These are phyloP conservation scores for Trichocladium antarcticum DNA, from an alignment of 495 filamentous ascomycete species.

Conservation along the genomic window DNA sequence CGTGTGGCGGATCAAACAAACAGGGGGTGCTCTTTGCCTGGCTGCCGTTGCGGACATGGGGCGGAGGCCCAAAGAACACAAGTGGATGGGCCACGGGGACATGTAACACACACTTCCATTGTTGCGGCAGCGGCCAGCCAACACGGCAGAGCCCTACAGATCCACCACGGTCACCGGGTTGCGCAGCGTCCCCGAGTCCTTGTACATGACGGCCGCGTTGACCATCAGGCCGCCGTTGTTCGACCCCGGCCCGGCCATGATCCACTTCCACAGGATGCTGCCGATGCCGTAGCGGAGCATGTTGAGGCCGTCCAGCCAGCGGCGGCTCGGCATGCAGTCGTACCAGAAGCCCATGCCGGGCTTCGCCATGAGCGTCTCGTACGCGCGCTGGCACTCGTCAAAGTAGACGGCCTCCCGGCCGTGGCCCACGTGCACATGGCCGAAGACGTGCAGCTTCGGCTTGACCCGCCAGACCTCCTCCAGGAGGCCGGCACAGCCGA, in stretches of 20 bases:
- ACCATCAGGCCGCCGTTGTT: slow-evolving; percentile 55
- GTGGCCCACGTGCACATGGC: slow-evolving; percentile 69
- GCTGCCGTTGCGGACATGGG: too few species aligned
- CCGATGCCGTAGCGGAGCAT: slow-evolving; percentile 52
- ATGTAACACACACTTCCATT: too few species aligned
- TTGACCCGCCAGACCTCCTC: slow-evolving; percentile 67
- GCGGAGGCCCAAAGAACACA: too few species aligned
- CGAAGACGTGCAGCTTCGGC: slow-evolving; percentile 76
- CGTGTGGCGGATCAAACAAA: too few species aligned
- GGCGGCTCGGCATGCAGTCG: slow-evolving; percentile 37
- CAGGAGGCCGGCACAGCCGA: slow-evolving; percentile 68
- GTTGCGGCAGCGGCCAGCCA: too few species aligned
- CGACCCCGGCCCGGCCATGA: slow-evolving; percentile 45
- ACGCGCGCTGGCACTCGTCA: slow-evolving; percentile 62
- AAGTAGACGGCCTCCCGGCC: slow-evolving; percentile 60
- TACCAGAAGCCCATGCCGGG: slow-evolving; percentile 38
- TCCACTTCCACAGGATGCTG: slow-evolving; percentile 65
- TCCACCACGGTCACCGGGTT: slow-evolving; percentile 37
- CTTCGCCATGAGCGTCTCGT: slow-evolving; percentile 52
- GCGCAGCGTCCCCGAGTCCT: slow-evolving; percentile 50
- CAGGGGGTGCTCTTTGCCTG: too few species aligned
- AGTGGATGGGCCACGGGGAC: too few species aligned
- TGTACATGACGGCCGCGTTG: slow-evolving; percentile 66
- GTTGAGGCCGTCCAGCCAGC: slow-evolving; percentile 52
- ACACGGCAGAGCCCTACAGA: too few species aligned